Percentiles rank a stretch among this genome's conserved stretches.
These are phyloP conservation scores for Bacterosira constricta DNA, from an alignment of 108 stramenopile genomes.

Conservation along the genomic window DNA sequence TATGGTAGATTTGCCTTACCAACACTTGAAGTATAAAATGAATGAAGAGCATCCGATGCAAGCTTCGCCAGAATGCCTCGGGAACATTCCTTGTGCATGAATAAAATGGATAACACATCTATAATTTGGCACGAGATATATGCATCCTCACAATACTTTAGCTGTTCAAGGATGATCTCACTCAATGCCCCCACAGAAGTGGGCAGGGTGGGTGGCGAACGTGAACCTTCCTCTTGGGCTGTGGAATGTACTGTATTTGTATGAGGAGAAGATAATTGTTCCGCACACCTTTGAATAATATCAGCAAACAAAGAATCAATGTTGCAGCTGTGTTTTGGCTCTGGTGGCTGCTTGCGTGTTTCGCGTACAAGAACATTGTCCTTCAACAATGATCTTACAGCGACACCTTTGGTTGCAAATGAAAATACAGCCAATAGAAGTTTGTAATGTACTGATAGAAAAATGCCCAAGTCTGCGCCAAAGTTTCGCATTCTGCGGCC, in stretches of 20 bases:
- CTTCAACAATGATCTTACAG: neutral
- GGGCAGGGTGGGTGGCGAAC: neutral
- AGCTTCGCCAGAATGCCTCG: slow-evolving; percentile 11
- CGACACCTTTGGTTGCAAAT: slow-evolving; percentile 3
- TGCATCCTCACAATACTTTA: slow-evolving; percentile 27
- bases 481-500: no score
- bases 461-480: no score
- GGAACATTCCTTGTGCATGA: slow-evolving; percentile 14
- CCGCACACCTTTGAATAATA: slow-evolving; percentile 19
- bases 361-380: neutral
- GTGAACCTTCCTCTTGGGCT: neutral
- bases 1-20: slow-evolving; percentile 26
- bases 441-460: slow-evolving; percentile 26
- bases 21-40: slow-evolving; percentile 21
- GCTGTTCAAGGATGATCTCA: slow-evolving; percentile 1
- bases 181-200: slow-evolving; percentile 1
- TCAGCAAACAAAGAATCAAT: neutral
- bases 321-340: neutral
- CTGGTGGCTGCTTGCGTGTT: slow-evolving; percentile 5
- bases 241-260: neutral
- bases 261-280: neutral
- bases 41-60: slow-evolving; percentile 7
- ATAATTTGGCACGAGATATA: slow-evolving; percentile 29
- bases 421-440: slow-evolving; percentile 33
- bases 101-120: slow-evolving; percentile 35